Conservation (phyloP, 257 asterid species). For the Pogostemon cablin region DNA sequence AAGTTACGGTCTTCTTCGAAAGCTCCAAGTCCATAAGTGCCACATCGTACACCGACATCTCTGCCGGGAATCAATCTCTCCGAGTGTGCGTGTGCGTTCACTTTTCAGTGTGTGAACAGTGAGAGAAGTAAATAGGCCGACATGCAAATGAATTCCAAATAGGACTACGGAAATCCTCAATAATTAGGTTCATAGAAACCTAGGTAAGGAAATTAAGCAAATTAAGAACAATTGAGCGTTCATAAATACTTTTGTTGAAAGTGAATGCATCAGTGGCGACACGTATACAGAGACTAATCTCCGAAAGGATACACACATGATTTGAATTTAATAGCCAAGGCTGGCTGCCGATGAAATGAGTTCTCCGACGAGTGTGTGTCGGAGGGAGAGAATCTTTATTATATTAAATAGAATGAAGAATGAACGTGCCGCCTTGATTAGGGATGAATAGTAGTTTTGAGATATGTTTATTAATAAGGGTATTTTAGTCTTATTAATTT, state of each 20-base stretch:
- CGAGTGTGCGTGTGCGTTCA: background rate
- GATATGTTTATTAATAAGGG: no score
- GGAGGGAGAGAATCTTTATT: constrained; percentile 36
- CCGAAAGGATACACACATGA: background rate
- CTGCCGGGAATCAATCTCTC: constrained; percentile 19
- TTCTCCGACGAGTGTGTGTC: constrained; percentile 36
- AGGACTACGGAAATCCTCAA: constrained; percentile 30
- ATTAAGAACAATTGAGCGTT: constrained; percentile 5
- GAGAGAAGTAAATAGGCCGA: constrained; percentile 16
- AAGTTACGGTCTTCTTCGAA: constrained; percentile 77
- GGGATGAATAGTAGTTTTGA: no score
- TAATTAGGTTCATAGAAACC: background rate
- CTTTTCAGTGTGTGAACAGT: constrained; percentile 22
- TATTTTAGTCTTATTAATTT: no score
- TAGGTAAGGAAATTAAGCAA: constrained; percentile 8
- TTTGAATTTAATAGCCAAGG: background rate
- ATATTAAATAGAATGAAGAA: no score
- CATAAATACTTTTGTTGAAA: constrained; percentile 15
- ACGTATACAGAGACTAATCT: background rate
- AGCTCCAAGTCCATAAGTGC: constrained; percentile 66
- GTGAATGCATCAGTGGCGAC: constrained; percentile 21
- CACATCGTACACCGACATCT: constrained; percentile 78
- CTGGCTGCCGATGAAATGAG: constrained; percentile 31
- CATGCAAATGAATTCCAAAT: constrained; percentile 38
- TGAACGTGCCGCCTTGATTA: no score